Evolutionary conservation across 2,329 filamentous ascomycete species (phyloP), one percentile per base, ranked within the genome.

Genomic region (Sarocladium brachiariae): DNA sequence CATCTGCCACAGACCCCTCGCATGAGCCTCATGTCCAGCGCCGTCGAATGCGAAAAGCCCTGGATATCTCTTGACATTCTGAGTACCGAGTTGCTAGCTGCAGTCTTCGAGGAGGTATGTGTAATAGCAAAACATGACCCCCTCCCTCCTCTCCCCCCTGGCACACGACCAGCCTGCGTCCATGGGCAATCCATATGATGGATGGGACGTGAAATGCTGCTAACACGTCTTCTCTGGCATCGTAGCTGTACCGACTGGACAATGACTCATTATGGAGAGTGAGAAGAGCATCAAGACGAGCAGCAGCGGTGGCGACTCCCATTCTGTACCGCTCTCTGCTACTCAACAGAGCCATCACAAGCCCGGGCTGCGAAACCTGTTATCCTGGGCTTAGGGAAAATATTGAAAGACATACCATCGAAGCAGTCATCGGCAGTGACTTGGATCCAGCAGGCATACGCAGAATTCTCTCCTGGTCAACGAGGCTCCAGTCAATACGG

Each of bases 261-360:
- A 30, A 51, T 10, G 48, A 52, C 23, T 63, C 70, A 11, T 55
- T 73, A 30, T 58, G 60, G 18, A 54, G 56, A 33, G 59, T 63
- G 49, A 69, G 72, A n/a, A 56, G 63, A 47, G 56, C 70, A 19
- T 75, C 68, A 34, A 64, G 57, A 48, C 63, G 66, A 30, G 65
- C 75, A 43, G 60, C 73, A 50, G 61, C 62, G 14, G 66, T 75
- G 35, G 64, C 67, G 34, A 71, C 66, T 10, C 73, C 73, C 0
- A 65, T 75, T 19, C 58, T 62, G 34, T 76, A 74, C 56, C 63
- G 64, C 27, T 61, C 58, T 8, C 50, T 76, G 19, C 57, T 57
- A 1, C 56, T 76, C 18, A 74, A 68, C 48, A 59, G 65, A 37
- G 52, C 55, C 33, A 64, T 75, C 11, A 61, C 73, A 45, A 59